Conservation (phyloP, 352 stramenopile genomes). For the Pythium vanterpoolii region DNA sequence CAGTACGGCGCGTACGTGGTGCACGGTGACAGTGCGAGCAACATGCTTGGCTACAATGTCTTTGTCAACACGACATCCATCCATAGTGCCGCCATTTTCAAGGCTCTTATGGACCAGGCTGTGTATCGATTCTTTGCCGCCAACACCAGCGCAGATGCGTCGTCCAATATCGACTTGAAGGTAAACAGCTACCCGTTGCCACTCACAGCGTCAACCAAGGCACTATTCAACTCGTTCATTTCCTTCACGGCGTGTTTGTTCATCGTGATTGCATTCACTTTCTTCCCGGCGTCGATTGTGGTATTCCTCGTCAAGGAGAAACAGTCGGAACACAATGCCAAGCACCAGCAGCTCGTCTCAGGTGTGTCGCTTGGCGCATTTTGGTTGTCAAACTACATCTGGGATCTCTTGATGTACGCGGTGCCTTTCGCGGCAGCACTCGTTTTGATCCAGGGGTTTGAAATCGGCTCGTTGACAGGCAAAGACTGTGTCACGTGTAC, state of each 20-base stretch:
- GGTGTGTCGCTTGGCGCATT: constrained; percentile 93
- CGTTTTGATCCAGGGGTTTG: constrained; percentile 39
- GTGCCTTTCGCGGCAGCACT: constrained; percentile 51
- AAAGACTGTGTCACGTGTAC: constrained; percentile 46
- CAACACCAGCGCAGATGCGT: constrained; percentile 17
- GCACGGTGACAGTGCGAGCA: constrained; percentile 34
- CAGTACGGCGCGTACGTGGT: constrained; percentile 42
- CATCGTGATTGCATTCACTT: constrained; percentile 89
- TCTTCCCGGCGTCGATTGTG: constrained; percentile 90
- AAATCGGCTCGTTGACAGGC: constrained; percentile 3
- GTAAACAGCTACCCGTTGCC: constrained; percentile 57
- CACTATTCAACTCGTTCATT: constrained; percentile 46
- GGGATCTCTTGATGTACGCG: constrained; percentile 92
- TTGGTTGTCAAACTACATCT: constrained; percentile 95
- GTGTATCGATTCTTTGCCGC: constrained; percentile 55
- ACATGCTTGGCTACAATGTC: constrained; percentile 59
- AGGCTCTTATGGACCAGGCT: constrained; percentile 56
- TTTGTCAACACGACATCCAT: constrained; percentile 63
- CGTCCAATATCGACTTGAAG: constrained; percentile 27
- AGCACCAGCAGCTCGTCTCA: constrained; percentile 96
- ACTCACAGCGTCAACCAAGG: constrained; percentile 34
- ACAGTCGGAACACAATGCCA: constrained; percentile 89
- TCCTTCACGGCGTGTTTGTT: constrained; percentile 81
- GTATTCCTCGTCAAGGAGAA: constrained; percentile 96
- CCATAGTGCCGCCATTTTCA: constrained; percentile 56